Conservation (phyloP, 2,329 filamentous ascomycete genomes). For the Pseudocercospora eumusae region DNA sequence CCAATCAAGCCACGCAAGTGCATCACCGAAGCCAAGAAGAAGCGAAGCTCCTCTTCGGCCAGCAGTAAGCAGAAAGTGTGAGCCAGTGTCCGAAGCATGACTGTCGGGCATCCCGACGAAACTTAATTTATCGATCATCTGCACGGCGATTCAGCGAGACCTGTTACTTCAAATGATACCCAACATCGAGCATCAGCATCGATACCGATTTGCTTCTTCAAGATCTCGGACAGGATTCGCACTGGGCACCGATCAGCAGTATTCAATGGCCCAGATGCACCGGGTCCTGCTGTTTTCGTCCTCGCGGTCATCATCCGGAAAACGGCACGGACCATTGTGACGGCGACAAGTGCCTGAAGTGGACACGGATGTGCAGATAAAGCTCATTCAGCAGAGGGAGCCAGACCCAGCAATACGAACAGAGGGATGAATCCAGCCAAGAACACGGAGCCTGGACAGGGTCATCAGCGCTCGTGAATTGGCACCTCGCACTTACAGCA, state of each 20-base stretch:
- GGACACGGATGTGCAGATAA: background rate
- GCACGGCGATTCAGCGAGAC: background rate
- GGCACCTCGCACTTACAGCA: background rate
- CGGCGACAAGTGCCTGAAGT: background rate
- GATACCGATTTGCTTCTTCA: background rate
- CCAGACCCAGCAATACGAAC: background rate
- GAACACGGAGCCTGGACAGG: background rate
- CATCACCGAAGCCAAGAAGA: constrained; percentile 27
- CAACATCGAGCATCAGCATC: background rate
- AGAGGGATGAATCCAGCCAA: background rate
- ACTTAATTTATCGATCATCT: background rate
- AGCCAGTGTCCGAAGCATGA: constrained; percentile 1
- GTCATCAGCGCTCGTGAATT: background rate
- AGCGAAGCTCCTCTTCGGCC: constrained; percentile 22
- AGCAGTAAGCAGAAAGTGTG: constrained; percentile 27
- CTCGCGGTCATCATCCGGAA: background rate
- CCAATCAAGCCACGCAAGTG: constrained; percentile 26
- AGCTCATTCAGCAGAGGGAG: background rate
- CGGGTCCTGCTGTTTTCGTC: background rate
- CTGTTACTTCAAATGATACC: background rate
- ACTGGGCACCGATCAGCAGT: background rate
- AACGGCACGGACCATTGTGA: background rate
- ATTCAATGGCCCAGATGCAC: background rate
- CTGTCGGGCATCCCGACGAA: background rate
- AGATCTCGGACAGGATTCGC: background rate